Base-by-base conservation (phyloP, 2,329 filamentous ascomycete genomes). In the Dendrostoma leiphaemia region DNA sequence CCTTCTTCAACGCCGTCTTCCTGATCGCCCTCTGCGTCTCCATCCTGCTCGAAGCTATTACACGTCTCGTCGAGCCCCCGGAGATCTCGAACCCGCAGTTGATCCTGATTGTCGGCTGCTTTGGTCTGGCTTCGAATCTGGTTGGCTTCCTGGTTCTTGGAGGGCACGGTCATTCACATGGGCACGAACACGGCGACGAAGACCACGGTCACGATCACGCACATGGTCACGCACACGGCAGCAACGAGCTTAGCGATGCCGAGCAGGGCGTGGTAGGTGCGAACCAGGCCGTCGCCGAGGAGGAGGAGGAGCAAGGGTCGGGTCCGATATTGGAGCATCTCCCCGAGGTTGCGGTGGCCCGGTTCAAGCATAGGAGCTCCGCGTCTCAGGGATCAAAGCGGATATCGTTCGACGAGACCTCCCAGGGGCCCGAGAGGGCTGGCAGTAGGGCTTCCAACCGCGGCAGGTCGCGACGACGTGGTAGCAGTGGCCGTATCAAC, bases 1-100 rank as follows among this genome's bases (percentile, higher is more conserved):
- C 94, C 45, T 86, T 97, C 64, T 90, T 97, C 74, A 99, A 99
- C 66, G 94, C 94, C 62, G 93, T 97, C 43, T 99, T 99, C 76
- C 80, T 99, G 41, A 94, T 99, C 66, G 94, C 94, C 7, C 83
- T 99, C 8, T 99, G 94, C 74, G 80, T 99, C 53, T 95, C 93
- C 48, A 99, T 99, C 71, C 89, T 97, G 66, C 85, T 99, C 64
- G 94, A 99, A 72, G 94, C 94, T 15, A 82, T 97, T 57, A 91
- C 92, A 64, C 88, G 94, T 66, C 89, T 99, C 63, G 81, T 97
- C 66, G 91, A 97, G 65, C 91, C 92, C 7, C 92, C 93, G 64
- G 85, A 89, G 67, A 92, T 99, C 65, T 79, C 79, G 48, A 90
- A 96, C 65, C 92, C 94, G 1, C 82, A 88, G 63, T 80, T 99